phyloP scores from a whole-genome alignment of 768 basidiomycete genomes.

The Trametes gibbosa region DNA sequence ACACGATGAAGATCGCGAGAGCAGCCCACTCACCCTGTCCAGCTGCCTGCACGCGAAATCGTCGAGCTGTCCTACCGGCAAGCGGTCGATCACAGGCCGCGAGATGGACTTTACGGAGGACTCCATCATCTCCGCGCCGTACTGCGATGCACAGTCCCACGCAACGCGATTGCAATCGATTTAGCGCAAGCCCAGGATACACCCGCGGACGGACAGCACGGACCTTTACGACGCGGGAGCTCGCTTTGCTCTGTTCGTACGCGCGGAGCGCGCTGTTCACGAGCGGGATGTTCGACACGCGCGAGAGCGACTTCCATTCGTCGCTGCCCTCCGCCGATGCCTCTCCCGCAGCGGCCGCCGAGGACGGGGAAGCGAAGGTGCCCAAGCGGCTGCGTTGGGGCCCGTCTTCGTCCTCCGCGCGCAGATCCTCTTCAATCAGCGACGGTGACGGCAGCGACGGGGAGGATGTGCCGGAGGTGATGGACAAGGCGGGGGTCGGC shows the following conservation, averaged over 20 bases:
- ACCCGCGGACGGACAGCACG: constrained; percentile 18
- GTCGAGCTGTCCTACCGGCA: constrained; percentile 76
- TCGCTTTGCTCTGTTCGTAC: constrained; percentile 82
- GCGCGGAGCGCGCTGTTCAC: constrained; percentile 69
- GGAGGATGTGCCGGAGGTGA: constrained; percentile 31
- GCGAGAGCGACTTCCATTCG: constrained; percentile 42
- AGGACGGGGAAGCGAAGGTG: neutral
- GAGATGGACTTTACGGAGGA: constrained; percentile 79
- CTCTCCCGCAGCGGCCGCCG: neutral
- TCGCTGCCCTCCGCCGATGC: constrained; percentile 7
- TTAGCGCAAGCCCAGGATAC: neutral
- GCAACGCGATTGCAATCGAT: neutral
- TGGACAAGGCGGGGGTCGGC: constrained; percentile 35
- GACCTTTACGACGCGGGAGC: constrained; percentile 84
- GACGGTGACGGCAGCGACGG: constrained; percentile 31
- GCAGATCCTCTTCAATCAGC: constrained; percentile 17
- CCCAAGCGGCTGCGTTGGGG: neutral
- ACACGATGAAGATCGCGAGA: neutral
- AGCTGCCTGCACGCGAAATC: constrained; percentile 88
- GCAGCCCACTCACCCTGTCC: constrained; percentile 60
- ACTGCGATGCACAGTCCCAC: too few species aligned
- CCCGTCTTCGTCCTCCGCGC: neutral
- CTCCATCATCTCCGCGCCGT: constrained; percentile 86
- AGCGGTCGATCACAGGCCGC: constrained; percentile 73
- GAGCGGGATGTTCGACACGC: constrained; percentile 69